These are phyloP conservation scores for Fusarium fracticaudum DNA, from an alignment of 2,329 filamentous ascomycete species.

Conservation along the genomic window DNA sequence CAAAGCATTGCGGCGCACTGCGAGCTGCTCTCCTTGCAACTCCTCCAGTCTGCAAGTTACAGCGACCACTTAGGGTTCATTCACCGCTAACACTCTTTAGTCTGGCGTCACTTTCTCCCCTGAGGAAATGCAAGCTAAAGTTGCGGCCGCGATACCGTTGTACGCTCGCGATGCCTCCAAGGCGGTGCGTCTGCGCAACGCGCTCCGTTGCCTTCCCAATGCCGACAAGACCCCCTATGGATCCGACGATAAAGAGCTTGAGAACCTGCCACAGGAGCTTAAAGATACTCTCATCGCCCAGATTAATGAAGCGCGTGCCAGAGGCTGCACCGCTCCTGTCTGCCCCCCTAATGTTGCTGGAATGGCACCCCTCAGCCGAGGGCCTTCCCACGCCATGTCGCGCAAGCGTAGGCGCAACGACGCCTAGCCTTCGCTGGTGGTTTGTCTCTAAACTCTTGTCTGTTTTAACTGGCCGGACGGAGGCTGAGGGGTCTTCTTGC, in stretches of 20 bases:
- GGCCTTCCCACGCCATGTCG: neutral
- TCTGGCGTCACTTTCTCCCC: too few species aligned
- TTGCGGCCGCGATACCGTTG: neutral
- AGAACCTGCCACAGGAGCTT: neutral
- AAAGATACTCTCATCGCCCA: accelerated
- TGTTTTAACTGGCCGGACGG: too few species aligned
- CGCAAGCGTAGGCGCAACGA: neutral
- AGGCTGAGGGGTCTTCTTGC: too few species aligned
- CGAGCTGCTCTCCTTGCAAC: too few species aligned
- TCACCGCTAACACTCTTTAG: too few species aligned
- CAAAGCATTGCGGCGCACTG: neutral
- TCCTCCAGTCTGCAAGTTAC: neutral
- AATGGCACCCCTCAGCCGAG: too few species aligned
- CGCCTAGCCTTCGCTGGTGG: neutral
- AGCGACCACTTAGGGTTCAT: accelerated
- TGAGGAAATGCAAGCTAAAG: too few species aligned
- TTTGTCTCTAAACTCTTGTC: neutral
- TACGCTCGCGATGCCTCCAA: neutral
- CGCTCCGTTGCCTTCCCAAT: neutral
- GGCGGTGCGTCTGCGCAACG: neutral
- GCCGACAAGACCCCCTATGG: neutral
- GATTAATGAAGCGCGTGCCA: neutral
- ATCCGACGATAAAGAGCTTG: accelerated
- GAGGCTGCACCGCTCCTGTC: neutral
- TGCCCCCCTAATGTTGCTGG: too few species aligned